These are phyloP conservation scores for Ophiostoma pallidulum DNA, from an alignment of 2,329 filamentous ascomycete genomes.

Conservation along the genomic window DNA sequence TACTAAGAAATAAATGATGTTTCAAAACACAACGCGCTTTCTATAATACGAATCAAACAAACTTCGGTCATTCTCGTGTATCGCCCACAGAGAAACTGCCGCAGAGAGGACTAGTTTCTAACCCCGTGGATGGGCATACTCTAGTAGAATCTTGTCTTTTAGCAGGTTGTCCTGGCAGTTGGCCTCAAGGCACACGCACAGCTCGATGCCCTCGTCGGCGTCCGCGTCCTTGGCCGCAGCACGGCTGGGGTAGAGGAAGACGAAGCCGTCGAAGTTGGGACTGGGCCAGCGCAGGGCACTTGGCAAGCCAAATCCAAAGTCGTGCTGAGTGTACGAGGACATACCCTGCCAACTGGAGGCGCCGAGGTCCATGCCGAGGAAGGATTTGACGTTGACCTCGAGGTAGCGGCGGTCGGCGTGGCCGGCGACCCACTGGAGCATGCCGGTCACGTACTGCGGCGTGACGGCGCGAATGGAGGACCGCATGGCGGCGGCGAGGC, in stretches of 20 bases:
- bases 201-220: constrained; percentile 10
- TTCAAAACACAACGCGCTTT: no score
- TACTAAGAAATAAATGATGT: no score
- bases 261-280: constrained; percentile 9
- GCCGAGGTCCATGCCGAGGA: constrained; percentile 21
- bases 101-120: no score
- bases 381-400: constrained; percentile 17
- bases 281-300: constrained; percentile 8
- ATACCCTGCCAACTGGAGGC: constrained; percentile 20
- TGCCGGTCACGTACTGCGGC: constrained; percentile 16
- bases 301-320: constrained; percentile 24
- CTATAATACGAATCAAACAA: no score
- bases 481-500: constrained; percentile 19
- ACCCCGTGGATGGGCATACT: neutral
- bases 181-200: constrained; percentile 1
- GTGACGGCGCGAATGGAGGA: constrained; percentile 19
- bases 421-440: constrained; percentile 20
- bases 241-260: constrained; percentile 11
- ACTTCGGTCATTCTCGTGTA: no score
- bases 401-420: constrained; percentile 19
- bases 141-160: neutral
- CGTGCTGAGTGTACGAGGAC: constrained; percentile 16
- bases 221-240: neutral
- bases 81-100: no score
- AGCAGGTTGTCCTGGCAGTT: neutral